A percentile compares a stretch with the other conserved stretches of the same genome.
Conservation (phyloP, 2,329 filamentous ascomycete genomes). For the Neofusicoccum laricinum region DNA sequence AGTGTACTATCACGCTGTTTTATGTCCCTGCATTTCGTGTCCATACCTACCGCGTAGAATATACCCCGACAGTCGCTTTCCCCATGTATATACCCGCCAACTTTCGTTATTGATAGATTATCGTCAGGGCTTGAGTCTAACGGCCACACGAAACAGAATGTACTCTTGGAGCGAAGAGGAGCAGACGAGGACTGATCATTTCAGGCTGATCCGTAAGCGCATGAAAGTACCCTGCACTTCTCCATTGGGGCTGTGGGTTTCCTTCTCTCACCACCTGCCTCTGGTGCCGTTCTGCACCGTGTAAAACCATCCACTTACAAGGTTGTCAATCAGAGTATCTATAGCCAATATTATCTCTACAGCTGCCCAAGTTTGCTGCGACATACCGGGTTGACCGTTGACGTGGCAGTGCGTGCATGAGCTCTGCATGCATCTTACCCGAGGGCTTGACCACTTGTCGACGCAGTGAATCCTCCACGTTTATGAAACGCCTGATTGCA, state of each 20-base stretch:
- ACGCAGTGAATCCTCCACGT: neutral
- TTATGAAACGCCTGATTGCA: neutral
- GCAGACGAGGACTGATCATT: too few species aligned
- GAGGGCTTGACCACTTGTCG: neutral
- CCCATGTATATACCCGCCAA: neutral
- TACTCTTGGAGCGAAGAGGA: too few species aligned
- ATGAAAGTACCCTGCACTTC: too few species aligned
- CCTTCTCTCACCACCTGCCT: too few species aligned
- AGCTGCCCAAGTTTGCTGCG: neutral
- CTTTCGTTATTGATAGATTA: too few species aligned
- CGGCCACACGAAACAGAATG: too few species aligned
- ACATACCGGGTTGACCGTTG: neutral
- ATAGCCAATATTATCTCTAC: neutral
- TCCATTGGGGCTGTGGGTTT: neutral
- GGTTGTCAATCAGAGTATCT: neutral
- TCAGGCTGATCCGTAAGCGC: too few species aligned
- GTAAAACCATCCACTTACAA: neutral
- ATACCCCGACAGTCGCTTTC: constrained; percentile 4
- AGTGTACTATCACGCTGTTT: neutral
- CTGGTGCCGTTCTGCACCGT: too few species aligned
- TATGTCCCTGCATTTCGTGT: neutral
- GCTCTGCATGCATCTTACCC: neutral
- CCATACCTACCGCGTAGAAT: neutral
- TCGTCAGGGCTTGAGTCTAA: too few species aligned
- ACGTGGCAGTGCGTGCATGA: neutral